Conservation (phyloP, 1,284 basidiomycete genomes). For the Cryptococcus maquisensis region DNA sequence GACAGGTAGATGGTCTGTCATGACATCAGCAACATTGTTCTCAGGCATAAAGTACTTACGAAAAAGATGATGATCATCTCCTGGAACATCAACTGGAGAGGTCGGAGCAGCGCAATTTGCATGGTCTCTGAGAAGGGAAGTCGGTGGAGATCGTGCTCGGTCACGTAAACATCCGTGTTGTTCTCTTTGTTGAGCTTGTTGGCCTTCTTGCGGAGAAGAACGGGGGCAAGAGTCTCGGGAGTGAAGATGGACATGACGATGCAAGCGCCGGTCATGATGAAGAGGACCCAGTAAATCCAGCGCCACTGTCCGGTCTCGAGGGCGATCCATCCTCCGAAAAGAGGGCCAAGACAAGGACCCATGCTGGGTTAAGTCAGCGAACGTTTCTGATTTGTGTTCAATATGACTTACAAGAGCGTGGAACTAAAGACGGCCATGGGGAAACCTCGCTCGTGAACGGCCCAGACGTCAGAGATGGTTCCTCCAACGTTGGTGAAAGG, state of each 20-base stretch:
- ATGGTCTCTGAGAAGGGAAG: slow-evolving; percentile 36
- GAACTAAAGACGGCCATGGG: slow-evolving; percentile 50
- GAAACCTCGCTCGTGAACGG: slow-evolving; percentile 47
- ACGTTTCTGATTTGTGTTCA: neutral
- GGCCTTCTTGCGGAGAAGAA: slow-evolving; percentile 45
- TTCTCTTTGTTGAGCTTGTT: slow-evolving; percentile 43
- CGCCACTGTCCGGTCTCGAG: slow-evolving; percentile 43
- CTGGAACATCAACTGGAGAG: slow-evolving; percentile 48
- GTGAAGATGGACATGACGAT: slow-evolving; percentile 35
- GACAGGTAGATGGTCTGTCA: slow-evolving; percentile 38
- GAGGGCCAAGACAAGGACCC: slow-evolving; percentile 50
- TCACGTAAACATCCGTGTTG: slow-evolving; percentile 41
- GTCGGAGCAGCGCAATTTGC: slow-evolving; percentile 44
- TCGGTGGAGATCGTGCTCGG: slow-evolving; percentile 33
- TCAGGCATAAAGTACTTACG: slow-evolving; percentile 35
- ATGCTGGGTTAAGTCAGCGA: slow-evolving; percentile 17
- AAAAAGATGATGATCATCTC: slow-evolving; percentile 49
- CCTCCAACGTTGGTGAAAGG: slow-evolving; percentile 53
- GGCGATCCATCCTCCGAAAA: slow-evolving; percentile 47
- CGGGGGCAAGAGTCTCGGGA: slow-evolving; percentile 48
- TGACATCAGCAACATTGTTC: neutral
- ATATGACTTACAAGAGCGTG: slow-evolving; percentile 26
- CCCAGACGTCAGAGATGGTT: slow-evolving; percentile 51
- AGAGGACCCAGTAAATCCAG: slow-evolving; percentile 51
- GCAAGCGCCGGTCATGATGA: slow-evolving; percentile 43